Percentiles rank a stretch among this genome's conserved stretches.
Evolutionary conservation across 495 filamentous ascomycete genomes (phyloP).

Genomic region (Xylaria grammica): DNA sequence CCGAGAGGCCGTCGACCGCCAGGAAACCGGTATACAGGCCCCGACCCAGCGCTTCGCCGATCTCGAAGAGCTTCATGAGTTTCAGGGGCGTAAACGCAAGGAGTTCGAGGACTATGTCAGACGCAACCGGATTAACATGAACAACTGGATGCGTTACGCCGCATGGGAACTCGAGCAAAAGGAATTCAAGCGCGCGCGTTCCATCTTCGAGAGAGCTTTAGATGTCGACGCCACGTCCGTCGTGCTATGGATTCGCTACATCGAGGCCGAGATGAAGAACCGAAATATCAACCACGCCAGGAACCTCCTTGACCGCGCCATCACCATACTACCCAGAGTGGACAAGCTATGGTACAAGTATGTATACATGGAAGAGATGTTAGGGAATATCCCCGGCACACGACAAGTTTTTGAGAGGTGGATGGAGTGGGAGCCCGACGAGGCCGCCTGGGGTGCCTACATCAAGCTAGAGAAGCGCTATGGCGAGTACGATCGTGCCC

Average conservation of each 20-base stretch:
- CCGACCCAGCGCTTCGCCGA: conserved; percentile 96
- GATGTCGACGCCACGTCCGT: conserved; percentile 89
- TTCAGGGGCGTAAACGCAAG: conserved; percentile 91
- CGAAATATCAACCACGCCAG: conserved; percentile 97
- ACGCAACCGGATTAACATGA: conserved; percentile 92
- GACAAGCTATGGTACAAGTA: conserved; percentile 99
- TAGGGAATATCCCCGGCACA: conserved; percentile 89
- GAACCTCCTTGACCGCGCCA: conserved; percentile 92
- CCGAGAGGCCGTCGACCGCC: conserved; percentile 95
- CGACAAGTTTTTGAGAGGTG: conserved; percentile 96
- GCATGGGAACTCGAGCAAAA: conserved; percentile 98
- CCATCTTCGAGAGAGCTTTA: conserved; percentile 92
- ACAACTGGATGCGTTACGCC: conserved; percentile 99
- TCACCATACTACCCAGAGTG: conserved; percentile 87
- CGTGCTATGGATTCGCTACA: conserved; percentile 84
- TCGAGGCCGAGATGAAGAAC: conserved; percentile 95
- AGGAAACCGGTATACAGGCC: conserved; percentile 84
- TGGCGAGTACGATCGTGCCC: conserved; percentile 81
- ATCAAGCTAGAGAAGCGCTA: conserved; percentile 98
- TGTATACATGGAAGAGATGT: conserved; percentile 97
- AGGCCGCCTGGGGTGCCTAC: conserved; percentile 92
- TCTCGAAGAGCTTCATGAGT: conserved; percentile 97
- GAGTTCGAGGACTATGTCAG: conserved; percentile 98
- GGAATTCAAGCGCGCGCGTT: conserved; percentile 94
- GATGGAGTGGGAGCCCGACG: conserved; percentile 98